Conservation (phyloP, 139 green algal species). For the Asterochloris sp. region DNA sequence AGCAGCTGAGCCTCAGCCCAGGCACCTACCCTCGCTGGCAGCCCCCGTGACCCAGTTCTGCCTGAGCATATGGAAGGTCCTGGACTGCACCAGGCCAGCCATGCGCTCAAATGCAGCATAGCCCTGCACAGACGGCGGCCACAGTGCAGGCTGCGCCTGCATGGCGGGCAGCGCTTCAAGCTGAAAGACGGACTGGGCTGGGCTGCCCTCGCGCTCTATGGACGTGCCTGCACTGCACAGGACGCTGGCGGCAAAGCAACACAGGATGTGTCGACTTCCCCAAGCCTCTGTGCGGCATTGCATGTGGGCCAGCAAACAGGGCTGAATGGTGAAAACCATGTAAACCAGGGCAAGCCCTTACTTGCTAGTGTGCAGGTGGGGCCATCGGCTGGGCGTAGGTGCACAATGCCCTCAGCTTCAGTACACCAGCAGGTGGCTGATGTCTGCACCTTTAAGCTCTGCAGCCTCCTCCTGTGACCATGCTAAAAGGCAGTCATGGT, state of each 20-base stretch:
- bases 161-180: constrained; percentile 29
- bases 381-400: too few species aligned
- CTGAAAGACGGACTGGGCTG: constrained; percentile 12
- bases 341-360: too few species aligned
- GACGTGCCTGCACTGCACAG: constrained; percentile 16
- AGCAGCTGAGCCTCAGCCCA: too few species aligned
- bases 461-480: constrained; percentile 8
- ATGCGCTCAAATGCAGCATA: constrained; percentile 38
- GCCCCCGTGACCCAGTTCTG: constrained; percentile 66
- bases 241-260: too few species aligned
- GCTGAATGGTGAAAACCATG: too few species aligned
- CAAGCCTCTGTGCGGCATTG: too few species aligned
- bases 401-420: background rate
- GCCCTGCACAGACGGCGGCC: constrained; percentile 27
- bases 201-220: background rate
- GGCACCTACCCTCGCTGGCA: constrained; percentile 13
- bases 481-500: constrained; percentile 3
- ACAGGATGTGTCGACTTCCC: too few species aligned
- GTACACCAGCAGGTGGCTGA: background rate
- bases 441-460: constrained; percentile 1
- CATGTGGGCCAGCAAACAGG: too few species aligned
- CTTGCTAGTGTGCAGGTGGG: too few species aligned
- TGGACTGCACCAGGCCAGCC: constrained; percentile 60
- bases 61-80: constrained; percentile 63
- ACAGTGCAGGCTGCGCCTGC: constrained; percentile 32